Evolutionary conservation across 2,329 filamentous ascomycete species (phyloP), one percentile per base, ranked within the genome.

Genomic region (Pseudocercospora eumusae): DNA sequence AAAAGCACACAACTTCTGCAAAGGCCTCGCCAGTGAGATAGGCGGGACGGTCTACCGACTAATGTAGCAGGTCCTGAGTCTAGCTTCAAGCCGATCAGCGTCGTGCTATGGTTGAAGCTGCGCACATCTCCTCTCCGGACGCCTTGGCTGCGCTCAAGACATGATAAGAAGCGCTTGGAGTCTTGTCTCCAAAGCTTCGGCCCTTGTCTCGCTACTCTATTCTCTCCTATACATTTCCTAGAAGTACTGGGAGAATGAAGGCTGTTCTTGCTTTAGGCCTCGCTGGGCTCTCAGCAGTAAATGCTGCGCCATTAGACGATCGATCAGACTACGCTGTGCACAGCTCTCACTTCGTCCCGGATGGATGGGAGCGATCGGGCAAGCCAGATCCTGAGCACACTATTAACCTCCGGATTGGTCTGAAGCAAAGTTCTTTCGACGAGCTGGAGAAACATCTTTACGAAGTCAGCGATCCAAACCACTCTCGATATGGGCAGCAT

Each of bases 401-500:
- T 9, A 63, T 70, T 25, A 54, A 40, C n/a, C 62, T 70, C 10
- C 67, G 69, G 21, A 70, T 70, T 54, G 68, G 66, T 15, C 40
- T 70, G 64, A 68, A 66, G 62, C 64, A 66, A 40, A 54, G 54
- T 18, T 54, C 62, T 20, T 15, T 83, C 25, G 45, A 54, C 5
- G 52, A 59, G 18, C 59, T 89, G 54, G 86, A 89, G 71, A 79
- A 84, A 69, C 80, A 78, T 7, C 80, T 88, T 6, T 79, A 87
- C 60, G 83, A 86, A 56, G 79, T 89, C 31, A 88, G 87, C 1
- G 85, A 84, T 0, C 87, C 87, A 1, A 80, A 78, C 33, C 81
- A 87, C 68, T 74, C 79, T 1, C 78, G 77, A 21, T 90, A 90
- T 71, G 87, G 88, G 28, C 77, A 82, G 67, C 84, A 89, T 69